These are phyloP conservation scores for Hypoxylon subgilvum DNA, from an alignment of 495 filamentous ascomycete species.

Conservation along the genomic window DNA sequence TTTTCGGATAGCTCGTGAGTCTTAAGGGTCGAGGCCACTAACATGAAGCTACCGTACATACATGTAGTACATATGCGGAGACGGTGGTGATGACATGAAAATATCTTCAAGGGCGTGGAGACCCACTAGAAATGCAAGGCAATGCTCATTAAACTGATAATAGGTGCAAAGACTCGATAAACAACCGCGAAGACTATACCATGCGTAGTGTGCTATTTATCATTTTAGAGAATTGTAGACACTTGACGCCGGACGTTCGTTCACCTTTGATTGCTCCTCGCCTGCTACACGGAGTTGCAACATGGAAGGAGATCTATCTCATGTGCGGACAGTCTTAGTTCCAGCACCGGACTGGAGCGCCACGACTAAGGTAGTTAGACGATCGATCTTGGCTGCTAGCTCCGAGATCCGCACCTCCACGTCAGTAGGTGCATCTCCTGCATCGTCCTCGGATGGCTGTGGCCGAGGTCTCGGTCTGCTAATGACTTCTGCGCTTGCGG, in stretches of 20 bases:
- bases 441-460: constrained; percentile 32
- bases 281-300: not conserved
- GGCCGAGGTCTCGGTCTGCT: constrained; percentile 13
- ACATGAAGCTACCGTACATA: not conserved
- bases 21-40: constrained; percentile 8
- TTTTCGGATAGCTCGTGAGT: constrained; percentile 12
- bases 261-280: not conserved
- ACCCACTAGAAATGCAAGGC: constrained; percentile 13
- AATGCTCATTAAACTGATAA: no score
- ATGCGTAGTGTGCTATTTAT: no score
- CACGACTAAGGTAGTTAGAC: constrained; percentile 51
- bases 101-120: constrained; percentile 6
- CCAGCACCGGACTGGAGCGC: constrained; percentile 42
- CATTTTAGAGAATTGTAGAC: no score
- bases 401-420: constrained; percentile 54
- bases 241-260: no score
- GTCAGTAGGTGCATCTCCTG: constrained; percentile 41
- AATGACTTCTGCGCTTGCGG: constrained; percentile 26
- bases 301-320: not conserved
- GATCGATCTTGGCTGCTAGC: constrained; percentile 54
- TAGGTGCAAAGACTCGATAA: no score
- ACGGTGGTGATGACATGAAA: constrained; percentile 4
- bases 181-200: no score
- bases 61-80: constrained; percentile 4
- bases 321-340: constrained; percentile 21